These are phyloP conservation scores for Capronia coronata DNA, from an alignment of 2,329 filamentous ascomycete genomes.

Conservation along the genomic window DNA sequence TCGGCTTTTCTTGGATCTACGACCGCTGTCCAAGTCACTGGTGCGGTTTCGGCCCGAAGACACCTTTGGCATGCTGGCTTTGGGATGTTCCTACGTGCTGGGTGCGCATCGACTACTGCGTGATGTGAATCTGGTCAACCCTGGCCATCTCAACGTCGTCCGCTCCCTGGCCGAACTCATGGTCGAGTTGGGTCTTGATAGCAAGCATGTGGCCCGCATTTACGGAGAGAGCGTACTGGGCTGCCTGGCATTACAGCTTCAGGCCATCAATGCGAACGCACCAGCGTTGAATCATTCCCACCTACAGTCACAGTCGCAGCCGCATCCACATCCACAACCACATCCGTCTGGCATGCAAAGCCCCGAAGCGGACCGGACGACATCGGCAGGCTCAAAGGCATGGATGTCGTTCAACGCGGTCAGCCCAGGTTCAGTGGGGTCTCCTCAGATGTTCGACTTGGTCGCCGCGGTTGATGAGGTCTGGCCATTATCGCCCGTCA, in stretches of 20 bases:
- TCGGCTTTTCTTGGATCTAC: conserved; percentile 3
- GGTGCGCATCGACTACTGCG: neutral
- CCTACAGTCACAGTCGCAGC: neutral
- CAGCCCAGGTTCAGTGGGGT: neutral
- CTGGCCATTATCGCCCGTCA: neutral
- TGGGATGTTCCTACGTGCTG: conserved; percentile 6
- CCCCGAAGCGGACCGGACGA: neutral
- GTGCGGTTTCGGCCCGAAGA: conserved; percentile 8
- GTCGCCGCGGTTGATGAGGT: conserved; percentile 1
- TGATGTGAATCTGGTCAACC: conserved; percentile 2
- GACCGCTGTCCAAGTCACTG: conserved; percentile 5
- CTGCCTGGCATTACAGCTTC: neutral
- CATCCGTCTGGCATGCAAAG: neutral
- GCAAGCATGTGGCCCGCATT: conserved; percentile 7
- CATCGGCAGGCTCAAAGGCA: neutral
- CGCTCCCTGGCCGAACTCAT: conserved; percentile 4
- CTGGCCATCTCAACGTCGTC: conserved; percentile 2
- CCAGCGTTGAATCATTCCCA: neutral
- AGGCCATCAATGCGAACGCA: neutral
- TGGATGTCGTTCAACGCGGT: neutral
- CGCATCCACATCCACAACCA: too few species aligned
- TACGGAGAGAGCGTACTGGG: conserved; percentile 4
- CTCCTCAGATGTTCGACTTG: neutral
- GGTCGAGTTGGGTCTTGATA: conserved; percentile 8
- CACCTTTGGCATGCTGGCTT: conserved; percentile 8